Percentiles rank a stretch among this genome's conserved stretches.
These are phyloP conservation scores for Lactarius sanguifluus DNA, from an alignment of 768 basidiomycete genomes.

Conservation along the genomic window DNA sequence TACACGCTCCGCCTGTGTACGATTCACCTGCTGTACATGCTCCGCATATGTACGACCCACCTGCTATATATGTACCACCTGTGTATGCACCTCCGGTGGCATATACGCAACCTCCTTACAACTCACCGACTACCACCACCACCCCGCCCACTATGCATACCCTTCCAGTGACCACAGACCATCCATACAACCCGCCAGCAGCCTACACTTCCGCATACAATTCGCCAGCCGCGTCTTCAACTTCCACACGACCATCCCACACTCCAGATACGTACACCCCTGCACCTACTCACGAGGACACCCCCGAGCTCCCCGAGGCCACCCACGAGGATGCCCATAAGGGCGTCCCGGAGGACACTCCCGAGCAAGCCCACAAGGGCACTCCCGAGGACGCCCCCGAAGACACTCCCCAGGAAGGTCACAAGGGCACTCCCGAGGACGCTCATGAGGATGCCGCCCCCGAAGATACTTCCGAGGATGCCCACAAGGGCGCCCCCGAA, in stretches of 20 bases:
- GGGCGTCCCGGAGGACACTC: not conserved
- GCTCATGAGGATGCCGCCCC: not conserved
- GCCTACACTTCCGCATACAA: not conserved
- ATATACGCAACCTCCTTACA: slow-evolving; percentile 2
- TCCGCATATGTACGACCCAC: slow-evolving; percentile 4
- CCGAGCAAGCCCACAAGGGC: not conserved
- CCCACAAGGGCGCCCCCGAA: not conserved
- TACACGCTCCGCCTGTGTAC: not conserved
- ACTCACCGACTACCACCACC: not conserved
- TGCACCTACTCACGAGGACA: not conserved
- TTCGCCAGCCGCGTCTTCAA: not conserved
- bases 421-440: not conserved
- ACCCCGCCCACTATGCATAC: not conserved
- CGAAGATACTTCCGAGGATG: not conserved
- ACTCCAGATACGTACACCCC: not conserved
- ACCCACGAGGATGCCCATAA: not conserved
- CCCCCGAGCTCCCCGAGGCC: not conserved
- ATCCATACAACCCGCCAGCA: not conserved
- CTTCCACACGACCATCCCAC: not conserved
- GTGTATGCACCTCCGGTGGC: not conserved
- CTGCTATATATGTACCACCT: slow-evolving; percentile 9
- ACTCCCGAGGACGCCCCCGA: not conserved
- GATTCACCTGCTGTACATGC: slow-evolving; percentile 8
- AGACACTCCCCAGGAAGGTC: not conserved
- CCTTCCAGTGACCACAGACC: not conserved